phyloP scores from a whole-genome alignment of 2,329 filamentous ascomycete genomes.

The Macrophomina phaseolina region DNA sequence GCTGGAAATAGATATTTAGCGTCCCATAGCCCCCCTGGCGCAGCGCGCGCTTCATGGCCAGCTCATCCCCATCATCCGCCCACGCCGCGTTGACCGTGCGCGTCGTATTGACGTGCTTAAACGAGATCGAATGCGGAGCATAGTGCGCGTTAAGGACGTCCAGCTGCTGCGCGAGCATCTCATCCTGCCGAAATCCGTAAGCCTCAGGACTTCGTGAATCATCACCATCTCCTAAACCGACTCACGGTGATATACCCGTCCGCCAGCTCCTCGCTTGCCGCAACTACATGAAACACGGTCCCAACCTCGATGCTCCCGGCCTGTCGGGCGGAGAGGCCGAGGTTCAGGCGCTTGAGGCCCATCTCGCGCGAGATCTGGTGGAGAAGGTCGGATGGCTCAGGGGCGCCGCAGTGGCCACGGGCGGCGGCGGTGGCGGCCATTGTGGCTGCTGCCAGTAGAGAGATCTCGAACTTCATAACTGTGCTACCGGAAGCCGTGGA shows the following conservation, averaged over 20 bases:
- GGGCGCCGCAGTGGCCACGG: not conserved
- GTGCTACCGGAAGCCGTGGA: not conserved
- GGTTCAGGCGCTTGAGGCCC: not conserved
- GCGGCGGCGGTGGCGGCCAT: not conserved
- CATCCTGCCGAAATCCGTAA: not conserved
- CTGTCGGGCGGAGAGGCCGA: not conserved
- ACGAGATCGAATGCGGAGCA: slow-evolving; percentile 26
- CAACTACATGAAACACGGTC: slow-evolving; percentile 44
- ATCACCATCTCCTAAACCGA: not conserved
- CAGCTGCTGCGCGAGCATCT: slow-evolving; percentile 25
- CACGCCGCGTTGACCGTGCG: slow-evolving; percentile 27
- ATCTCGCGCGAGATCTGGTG: slow-evolving; percentile 3
- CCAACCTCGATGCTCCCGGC: slow-evolving; percentile 33
- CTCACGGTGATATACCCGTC: slow-evolving; percentile 29
- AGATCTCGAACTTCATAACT: slow-evolving; percentile 9
- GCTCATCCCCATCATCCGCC: slow-evolving; percentile 10
- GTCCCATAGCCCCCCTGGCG: slow-evolving; percentile 35
- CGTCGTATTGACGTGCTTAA: slow-evolving; percentile 23
- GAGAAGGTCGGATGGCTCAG: not conserved
- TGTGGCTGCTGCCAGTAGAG: not conserved
- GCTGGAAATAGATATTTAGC: slow-evolving; percentile 36
- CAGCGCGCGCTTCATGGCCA: slow-evolving; percentile 30
- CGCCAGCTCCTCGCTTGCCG: slow-evolving; percentile 30
- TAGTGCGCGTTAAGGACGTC: slow-evolving; percentile 29
- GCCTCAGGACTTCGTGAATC: not conserved